A percentile compares a stretch with the other conserved stretches of the same genome.
phyloP scores from a whole-genome alignment of 345 rosid genomes.

The Trapa incisa region DNA sequence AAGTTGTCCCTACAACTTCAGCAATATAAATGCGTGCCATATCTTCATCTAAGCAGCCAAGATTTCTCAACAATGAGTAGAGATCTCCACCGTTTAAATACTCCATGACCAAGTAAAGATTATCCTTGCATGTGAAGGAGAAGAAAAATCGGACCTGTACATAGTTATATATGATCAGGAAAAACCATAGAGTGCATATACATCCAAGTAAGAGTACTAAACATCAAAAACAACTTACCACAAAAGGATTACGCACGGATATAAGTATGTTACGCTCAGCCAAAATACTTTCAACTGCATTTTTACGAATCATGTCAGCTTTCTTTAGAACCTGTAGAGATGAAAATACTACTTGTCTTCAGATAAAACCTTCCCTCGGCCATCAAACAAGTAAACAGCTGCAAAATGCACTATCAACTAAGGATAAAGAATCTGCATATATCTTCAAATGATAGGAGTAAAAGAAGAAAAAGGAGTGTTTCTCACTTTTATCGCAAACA shows the following conservation, averaged over 20 bases:
- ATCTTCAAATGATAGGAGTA: neutral
- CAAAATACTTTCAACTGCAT: constrained; percentile 93
- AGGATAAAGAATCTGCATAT: neutral
- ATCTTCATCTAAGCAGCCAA: constrained; percentile 91
- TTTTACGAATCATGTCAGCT: constrained; percentile 93
- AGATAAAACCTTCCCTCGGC: neutral
- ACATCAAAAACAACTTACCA: constrained; percentile 41
- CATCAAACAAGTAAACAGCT: neutral
- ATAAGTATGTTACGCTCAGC: constrained; percentile 92
- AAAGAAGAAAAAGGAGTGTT: neutral
- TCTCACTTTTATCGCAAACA: constrained; percentile 86
- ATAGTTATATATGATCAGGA: constrained; percentile 16
- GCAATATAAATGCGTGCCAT: constrained; percentile 88
- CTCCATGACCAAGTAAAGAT: constrained; percentile 97
- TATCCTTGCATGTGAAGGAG: constrained; percentile 97
- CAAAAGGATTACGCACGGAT: constrained; percentile 92
- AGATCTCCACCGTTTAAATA: constrained; percentile 97
- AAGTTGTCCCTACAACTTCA: constrained; percentile 64
- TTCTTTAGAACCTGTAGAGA: constrained; percentile 70
- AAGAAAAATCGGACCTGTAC: constrained; percentile 92
- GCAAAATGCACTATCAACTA: neutral
- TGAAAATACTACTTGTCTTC: constrained; percentile 1
- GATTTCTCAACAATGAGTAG: constrained; percentile 69
- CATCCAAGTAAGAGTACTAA: constrained; percentile 5
- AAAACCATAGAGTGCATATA: constrained; percentile 3